These are phyloP conservation scores for Coniferiporia weirii DNA, from an alignment of 1,284 basidiomycete genomes.

Conservation along the genomic window DNA sequence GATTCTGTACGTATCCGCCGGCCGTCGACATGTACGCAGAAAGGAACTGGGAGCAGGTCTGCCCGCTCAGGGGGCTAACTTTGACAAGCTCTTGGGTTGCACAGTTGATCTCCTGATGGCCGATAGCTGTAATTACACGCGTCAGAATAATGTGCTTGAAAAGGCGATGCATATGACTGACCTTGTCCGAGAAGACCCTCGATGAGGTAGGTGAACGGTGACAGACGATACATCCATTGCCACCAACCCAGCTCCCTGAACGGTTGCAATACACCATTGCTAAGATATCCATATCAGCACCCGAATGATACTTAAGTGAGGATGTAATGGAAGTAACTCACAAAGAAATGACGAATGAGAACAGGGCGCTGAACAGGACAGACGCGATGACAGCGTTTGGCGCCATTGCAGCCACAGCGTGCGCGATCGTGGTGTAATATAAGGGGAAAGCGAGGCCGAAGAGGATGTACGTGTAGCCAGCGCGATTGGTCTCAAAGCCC, in stretches of 20 bases:
- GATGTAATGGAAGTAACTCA: neutral
- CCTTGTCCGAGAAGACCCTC: constrained; percentile 21
- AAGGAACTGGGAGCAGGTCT: constrained; percentile 58
- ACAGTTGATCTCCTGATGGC: constrained; percentile 51
- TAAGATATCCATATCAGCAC: neutral
- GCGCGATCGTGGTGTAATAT: constrained; percentile 19
- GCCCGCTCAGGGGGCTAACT: constrained; percentile 52
- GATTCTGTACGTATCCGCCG: constrained; percentile 65
- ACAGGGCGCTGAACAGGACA: constrained; percentile 15
- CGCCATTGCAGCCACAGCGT: constrained; percentile 21
- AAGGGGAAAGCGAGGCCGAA: constrained; percentile 11
- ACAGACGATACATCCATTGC: constrained; percentile 19
- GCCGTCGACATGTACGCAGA: constrained; percentile 42
- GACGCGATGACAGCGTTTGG: constrained; percentile 13
- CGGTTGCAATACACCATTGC: constrained; percentile 15
- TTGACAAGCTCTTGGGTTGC: constrained; percentile 45
- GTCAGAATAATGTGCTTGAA: neutral
- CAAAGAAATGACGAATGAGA: constrained; percentile 19
- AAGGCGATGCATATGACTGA: neutral
- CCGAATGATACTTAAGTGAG: neutral
- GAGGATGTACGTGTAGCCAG: constrained; percentile 16
- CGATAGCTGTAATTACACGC: constrained; percentile 30
- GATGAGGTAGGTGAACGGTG: constrained; percentile 37
- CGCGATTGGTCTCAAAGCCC: constrained; percentile 12
- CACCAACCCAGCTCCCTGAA: constrained; percentile 15